Conservation (phyloP, 495 filamentous ascomycete species). For the Cladorrhinum samala region DNA sequence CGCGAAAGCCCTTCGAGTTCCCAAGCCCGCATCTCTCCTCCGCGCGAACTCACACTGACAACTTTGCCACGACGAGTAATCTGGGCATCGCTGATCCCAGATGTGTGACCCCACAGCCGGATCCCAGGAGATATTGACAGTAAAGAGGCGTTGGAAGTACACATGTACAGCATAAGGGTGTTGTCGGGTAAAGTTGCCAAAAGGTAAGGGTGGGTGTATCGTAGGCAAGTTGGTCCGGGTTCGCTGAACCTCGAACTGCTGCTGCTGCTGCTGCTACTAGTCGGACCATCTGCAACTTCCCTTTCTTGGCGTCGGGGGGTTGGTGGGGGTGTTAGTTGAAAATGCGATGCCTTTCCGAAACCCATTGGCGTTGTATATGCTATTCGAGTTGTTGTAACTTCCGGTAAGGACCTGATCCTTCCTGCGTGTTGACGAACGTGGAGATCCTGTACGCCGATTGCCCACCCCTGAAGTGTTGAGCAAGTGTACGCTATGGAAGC, state of each 20-base stretch:
- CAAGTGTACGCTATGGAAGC: slow-evolving; percentile 83
- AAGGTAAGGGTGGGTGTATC: slow-evolving; percentile 88
- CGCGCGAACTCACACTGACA: slow-evolving; percentile 74
- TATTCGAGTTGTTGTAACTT: slow-evolving; percentile 41
- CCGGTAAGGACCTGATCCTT: slow-evolving; percentile 26
- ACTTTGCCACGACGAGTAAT: slow-evolving; percentile 85
- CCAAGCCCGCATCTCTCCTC: slow-evolving; percentile 89
- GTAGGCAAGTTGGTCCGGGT: slow-evolving; percentile 62
- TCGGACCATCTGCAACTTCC: no score
- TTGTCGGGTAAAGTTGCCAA: slow-evolving; percentile 86
- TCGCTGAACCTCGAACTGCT: slow-evolving; percentile 11
- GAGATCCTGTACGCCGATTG: slow-evolving; percentile 83
- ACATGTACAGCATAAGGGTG: slow-evolving; percentile 80
- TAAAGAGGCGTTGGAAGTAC: slow-evolving; percentile 61
- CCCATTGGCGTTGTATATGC: slow-evolving; percentile 37
- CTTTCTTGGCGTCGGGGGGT: slow-evolving; percentile 3
- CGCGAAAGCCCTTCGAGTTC: slow-evolving; percentile 73
- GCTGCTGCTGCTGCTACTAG: no score
- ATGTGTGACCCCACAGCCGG: slow-evolving; percentile 89
- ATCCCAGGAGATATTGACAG: slow-evolving; percentile 70
- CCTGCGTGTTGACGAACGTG: slow-evolving; percentile 43
- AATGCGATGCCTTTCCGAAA: not conserved
- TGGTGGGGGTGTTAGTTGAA: slow-evolving; percentile 20
- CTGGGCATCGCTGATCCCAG: slow-evolving; percentile 78
- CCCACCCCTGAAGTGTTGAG: slow-evolving; percentile 68